These are phyloP conservation scores for Neofusicoccum laricinum DNA, from an alignment of 2,329 filamentous ascomycete genomes.

Conservation along the genomic window DNA sequence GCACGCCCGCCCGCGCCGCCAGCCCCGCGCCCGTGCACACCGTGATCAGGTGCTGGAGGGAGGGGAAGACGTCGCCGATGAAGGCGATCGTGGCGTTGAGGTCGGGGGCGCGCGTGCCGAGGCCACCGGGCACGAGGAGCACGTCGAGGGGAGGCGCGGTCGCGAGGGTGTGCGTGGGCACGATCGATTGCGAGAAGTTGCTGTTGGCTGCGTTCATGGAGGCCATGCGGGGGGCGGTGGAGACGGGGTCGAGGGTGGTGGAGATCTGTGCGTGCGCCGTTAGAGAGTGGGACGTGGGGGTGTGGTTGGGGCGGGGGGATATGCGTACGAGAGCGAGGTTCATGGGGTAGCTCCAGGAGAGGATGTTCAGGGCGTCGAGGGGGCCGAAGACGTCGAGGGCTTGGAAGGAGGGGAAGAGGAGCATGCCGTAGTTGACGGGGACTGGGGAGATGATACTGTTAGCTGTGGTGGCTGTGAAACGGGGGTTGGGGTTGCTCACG, in stretches of 20 bases:
- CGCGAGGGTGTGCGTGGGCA: constrained; percentile 56
- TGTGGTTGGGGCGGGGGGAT: not conserved
- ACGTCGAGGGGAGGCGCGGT: constrained; percentile 55
- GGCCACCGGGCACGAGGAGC: constrained; percentile 64
- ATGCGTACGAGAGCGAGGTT: constrained; percentile 24
- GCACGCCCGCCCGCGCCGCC: constrained; percentile 56
- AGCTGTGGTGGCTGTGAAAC: not conserved
- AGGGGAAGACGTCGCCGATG: constrained; percentile 45
- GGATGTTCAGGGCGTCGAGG: constrained; percentile 41
- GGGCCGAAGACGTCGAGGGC: constrained; percentile 42
- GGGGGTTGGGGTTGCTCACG: not conserved
- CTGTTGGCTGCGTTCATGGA: constrained; percentile 18
- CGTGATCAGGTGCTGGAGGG: constrained; percentile 57
- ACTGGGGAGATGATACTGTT: not conserved
- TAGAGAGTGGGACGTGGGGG: too few relatives aligned
- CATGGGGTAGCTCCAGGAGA: not conserved
- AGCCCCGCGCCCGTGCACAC: constrained; percentile 65
- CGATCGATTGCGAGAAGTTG: constrained; percentile 36
- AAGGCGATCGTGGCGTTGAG: constrained; percentile 44
- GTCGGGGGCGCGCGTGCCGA: constrained; percentile 41
- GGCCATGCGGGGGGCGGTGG: constrained; percentile 24
- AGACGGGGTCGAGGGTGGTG: constrained; percentile 29
- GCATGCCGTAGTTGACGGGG: constrained; percentile 28
- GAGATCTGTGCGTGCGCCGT: too few relatives aligned
- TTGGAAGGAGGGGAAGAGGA: constrained; percentile 39